Conservation (phyloP, 176 grass and related monocot genomes). For the Neostapfia colusana region DNA sequence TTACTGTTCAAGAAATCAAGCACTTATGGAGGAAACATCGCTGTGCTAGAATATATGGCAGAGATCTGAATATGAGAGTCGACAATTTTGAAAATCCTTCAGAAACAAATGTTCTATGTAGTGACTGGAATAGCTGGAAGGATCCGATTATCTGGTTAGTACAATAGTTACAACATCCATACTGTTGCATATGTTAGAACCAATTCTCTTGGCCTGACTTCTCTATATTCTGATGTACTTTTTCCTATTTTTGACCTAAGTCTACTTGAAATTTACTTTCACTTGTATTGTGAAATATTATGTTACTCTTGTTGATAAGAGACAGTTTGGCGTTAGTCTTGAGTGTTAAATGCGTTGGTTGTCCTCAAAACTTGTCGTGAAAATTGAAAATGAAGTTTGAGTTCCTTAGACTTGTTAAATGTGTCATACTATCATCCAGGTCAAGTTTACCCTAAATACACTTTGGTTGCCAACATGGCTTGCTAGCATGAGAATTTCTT, state of each 20-base stretch:
- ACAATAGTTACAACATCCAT: slow-evolving; percentile 1
- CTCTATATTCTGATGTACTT: neutral
- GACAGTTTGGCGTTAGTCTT: neutral
- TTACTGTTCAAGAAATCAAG: slow-evolving; percentile 80
- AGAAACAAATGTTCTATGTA: slow-evolving; percentile 86
- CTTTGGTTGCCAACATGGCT: neutral
- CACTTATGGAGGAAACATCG: slow-evolving; percentile 94
- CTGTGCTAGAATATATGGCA: slow-evolving; percentile 59
- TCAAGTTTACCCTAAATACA: neutral
- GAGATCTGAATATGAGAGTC: slow-evolving; percentile 68
- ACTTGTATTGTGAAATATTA: neutral
- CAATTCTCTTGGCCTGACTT: neutral
- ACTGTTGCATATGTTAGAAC: neutral
- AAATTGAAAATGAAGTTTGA: neutral
- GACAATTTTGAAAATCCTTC: slow-evolving; percentile 80
- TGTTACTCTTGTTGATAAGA: neutral
- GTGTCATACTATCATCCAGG: neutral
- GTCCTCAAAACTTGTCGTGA: neutral
- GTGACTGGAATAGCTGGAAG: slow-evolving; percentile 81
- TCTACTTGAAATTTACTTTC: neutral
- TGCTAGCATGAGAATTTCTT: too few relatives aligned
- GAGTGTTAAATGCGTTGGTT: neutral
- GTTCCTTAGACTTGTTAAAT: neutral
- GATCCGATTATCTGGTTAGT: slow-evolving; percentile 88
- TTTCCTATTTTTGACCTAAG: neutral